Conservation (phyloP, 2,329 filamentous ascomycete species). For the Torrubiellomyces zombiae region DNA sequence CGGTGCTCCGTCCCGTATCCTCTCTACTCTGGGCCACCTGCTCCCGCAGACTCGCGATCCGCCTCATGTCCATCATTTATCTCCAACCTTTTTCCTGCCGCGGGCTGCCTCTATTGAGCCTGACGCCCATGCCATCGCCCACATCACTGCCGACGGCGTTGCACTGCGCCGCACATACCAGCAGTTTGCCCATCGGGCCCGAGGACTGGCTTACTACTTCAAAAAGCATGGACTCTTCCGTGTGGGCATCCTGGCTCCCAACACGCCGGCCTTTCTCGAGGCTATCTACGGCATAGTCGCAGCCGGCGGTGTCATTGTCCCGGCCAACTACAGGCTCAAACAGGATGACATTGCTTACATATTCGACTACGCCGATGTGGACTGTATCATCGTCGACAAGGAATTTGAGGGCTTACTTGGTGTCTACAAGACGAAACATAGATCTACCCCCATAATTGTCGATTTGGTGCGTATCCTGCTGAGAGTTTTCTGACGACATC, state of each 20-base stretch:
- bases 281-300: constrained; percentile 75
- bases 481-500: too few relatives aligned
- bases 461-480: constrained; percentile 47
- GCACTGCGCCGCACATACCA: constrained; percentile 61
- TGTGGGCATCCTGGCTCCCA: constrained; percentile 76
- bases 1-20: constrained; percentile 42
- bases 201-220: constrained; percentile 78
- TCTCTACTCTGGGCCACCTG: constrained; percentile 37
- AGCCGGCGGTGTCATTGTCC: constrained; percentile 62
- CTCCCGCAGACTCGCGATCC: constrained; percentile 23
- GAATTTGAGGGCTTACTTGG: constrained; percentile 62
- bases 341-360: constrained; percentile 81
- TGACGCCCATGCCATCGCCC: constrained; percentile 67
- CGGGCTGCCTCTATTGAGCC: constrained; percentile 81
- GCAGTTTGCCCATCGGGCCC: constrained; percentile 69
- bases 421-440: constrained; percentile 42
- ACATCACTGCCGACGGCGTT: constrained; percentile 63
- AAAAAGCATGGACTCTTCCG: constrained; percentile 55
- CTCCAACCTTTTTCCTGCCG: constrained; percentile 74
- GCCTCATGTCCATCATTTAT: constrained; percentile 58
- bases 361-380: constrained; percentile 72
- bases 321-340: constrained; percentile 49
- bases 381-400: constrained; percentile 70
- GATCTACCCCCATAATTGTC: constrained; percentile 53
- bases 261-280: constrained; percentile 90